Base-by-base conservation (phyloP, 257 asterid species). In the Cordia subcordata region DNA sequence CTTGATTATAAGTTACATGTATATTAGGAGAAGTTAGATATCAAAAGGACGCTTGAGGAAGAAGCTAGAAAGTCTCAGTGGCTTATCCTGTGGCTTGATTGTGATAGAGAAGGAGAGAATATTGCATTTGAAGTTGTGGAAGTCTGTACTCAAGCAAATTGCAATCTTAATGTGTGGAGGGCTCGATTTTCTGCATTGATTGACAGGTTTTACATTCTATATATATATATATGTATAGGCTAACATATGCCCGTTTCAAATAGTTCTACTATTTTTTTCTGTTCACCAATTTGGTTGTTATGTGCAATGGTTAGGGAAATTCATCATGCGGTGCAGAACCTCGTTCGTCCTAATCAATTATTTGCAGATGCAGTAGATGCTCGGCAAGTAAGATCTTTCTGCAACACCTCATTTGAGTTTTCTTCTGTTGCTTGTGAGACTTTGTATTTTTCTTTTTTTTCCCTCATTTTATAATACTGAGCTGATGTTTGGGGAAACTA, bases 61-160 rank as follows among this genome's bases (percentile, higher is more conserved):
- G 97, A 93, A 76, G 96, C 99, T 51, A 78, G 89, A 61, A 86
- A 72, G 76, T 86, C 89, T 64, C 94, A 88, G 73, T 89, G 99
- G 97, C 96, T 89, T 69, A 71, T 93, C 67, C 70, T 93, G 71
- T 93, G 99, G 99, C 97, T 93, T 39, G 99, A 93, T 74, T 93
- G 97, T 59, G 99, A 93, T 54, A 77, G 95, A 67, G 99, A 93
- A 84, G 99, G 97, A 66, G 99, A 93, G 77, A 93, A 93, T 73
- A 93, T 93, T 65, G 96, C 99, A 53, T 89, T 77, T 73, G 99
- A 93, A 76, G 99, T 93, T 65, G 74, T 86, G 54, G 95, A 93
- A 60, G 88, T 83, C 71, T 93, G 99, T 75, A 80, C 55, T 17
- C 77, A 90, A 71, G 95, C 80, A 42, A 93, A 93, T 70, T 87